phyloP scores from a whole-genome alignment of 2,329 filamentous ascomycete species.

The Colletotrichum musicola region DNA sequence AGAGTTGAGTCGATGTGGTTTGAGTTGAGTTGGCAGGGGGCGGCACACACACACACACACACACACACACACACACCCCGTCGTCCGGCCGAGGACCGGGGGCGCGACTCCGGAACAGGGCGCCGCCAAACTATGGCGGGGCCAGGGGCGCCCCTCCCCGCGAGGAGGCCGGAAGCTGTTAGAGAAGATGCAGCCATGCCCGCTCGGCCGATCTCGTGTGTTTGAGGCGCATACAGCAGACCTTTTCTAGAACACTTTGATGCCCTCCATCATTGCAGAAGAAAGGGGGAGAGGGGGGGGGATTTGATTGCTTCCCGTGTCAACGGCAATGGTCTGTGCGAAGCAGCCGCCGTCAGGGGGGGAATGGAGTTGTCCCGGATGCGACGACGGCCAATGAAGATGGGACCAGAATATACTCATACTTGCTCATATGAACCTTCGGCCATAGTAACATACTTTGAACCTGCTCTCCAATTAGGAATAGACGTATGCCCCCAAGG shows the following conservation, averaged over 20 bases:
- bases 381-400: neutral
- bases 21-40: neutral
- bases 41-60: neutral
- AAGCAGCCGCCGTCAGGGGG: neutral
- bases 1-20: neutral
- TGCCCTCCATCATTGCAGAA: neutral
- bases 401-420: neutral
- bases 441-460: neutral
- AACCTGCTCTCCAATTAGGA: neutral
- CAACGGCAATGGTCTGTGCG: conserved; percentile 11
- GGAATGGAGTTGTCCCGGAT: neutral
- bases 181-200: conserved; percentile 14
- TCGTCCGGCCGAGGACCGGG: conserved; percentile 12
- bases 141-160: neutral
- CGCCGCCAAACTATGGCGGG: conserved; percentile 11
- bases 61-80: neutral
- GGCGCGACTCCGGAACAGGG: conserved; percentile 15
- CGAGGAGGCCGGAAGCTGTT: conserved; percentile 15
- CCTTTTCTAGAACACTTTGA: conserved; percentile 32
- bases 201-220: conserved; percentile 29
- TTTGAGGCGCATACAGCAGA: conserved; percentile 25
- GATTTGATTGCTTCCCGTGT: conserved; percentile 8
- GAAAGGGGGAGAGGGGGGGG: neutral
- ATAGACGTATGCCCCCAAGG: neutral
- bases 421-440: neutral